Conservation (phyloP, 2,329 filamentous ascomycete genomes). For the Aspergillus texensis region DNA sequence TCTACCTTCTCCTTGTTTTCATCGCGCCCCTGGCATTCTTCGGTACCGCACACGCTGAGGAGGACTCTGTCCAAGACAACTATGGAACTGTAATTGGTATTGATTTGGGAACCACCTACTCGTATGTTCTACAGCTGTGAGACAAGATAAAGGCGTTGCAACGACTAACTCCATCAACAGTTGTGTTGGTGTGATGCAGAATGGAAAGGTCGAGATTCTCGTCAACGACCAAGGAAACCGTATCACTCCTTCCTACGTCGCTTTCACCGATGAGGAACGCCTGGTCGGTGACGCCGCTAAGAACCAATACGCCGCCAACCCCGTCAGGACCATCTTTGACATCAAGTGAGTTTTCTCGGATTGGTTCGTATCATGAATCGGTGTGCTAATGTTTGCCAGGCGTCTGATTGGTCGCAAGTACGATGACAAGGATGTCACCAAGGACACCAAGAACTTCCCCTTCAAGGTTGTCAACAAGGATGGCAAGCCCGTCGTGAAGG, state of each 20-base stretch:
- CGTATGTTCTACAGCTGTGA: constrained; percentile 33
- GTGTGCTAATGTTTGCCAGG: constrained; percentile 46
- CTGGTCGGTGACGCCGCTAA: constrained; percentile 97
- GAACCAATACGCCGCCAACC: constrained; percentile 88
- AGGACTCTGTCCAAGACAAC: constrained; percentile 71
- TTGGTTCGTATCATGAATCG: neutral
- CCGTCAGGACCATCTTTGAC: constrained; percentile 74
- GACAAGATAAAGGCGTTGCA: neutral
- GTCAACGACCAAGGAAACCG: constrained; percentile 97
- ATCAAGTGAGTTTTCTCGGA: constrained; percentile 70
- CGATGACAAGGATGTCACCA: constrained; percentile 82
- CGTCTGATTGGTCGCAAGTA: constrained; percentile 85
- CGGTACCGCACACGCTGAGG: constrained; percentile 70
- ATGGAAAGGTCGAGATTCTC: constrained; percentile 92
- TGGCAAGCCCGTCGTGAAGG: constrained; percentile 82
- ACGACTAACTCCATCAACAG: constrained; percentile 52
- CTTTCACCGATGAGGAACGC: constrained; percentile 95
- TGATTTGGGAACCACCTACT: constrained; percentile 86
- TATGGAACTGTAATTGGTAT: constrained; percentile 92
- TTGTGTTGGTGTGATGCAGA: constrained; percentile 94
- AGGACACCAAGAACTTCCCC: constrained; percentile 96
- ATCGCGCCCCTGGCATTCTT: constrained; percentile 82
- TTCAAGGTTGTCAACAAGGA: constrained; percentile 90
- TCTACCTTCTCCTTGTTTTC: constrained; percentile 90
- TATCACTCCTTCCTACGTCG: constrained; percentile 93